Conservation (phyloP, 352 stramenopile genomes). For the Phytophthora constricta region DNA sequence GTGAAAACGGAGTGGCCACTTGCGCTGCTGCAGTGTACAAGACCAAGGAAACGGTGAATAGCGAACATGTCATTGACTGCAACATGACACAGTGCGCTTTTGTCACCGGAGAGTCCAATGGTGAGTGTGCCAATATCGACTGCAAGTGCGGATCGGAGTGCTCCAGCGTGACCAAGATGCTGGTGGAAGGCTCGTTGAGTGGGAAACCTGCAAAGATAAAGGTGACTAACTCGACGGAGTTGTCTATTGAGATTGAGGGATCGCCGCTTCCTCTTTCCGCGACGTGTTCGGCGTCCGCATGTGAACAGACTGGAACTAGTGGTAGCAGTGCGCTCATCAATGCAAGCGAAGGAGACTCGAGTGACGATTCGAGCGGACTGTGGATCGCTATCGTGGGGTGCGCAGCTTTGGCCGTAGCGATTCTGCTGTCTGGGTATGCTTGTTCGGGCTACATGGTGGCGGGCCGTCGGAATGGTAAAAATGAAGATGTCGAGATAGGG, state of each 20-base stretch:
- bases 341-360: constrained; percentile 15
- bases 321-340: constrained; percentile 24
- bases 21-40: constrained; percentile 80
- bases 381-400: constrained; percentile 31
- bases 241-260: constrained; percentile 72
- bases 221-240: constrained; percentile 39
- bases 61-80: constrained; percentile 79
- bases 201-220: constrained; percentile 66
- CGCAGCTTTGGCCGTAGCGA: constrained; percentile 13
- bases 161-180: constrained; percentile 52
- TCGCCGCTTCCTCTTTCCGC: constrained; percentile 74
- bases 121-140: constrained; percentile 49
- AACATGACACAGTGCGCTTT: constrained; percentile 62
- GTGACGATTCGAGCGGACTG: constrained; percentile 4
- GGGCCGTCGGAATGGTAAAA: constrained; percentile 15
- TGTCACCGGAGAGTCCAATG: constrained; percentile 41
- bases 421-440: constrained; percentile 26
- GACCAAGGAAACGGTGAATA: constrained; percentile 43
- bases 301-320: constrained; percentile 40
- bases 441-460: constrained; percentile 29
- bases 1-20: constrained; percentile 35
- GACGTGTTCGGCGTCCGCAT: constrained; percentile 66
- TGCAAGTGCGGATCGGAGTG: constrained; percentile 71
- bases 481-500: constrained; percentile 44
- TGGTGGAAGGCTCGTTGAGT: constrained; percentile 70